Evolutionary conservation across 768 basidiomycete species (phyloP), one percentile per base, ranked within the genome.

Genomic region (Lentinula boryana): DNA sequence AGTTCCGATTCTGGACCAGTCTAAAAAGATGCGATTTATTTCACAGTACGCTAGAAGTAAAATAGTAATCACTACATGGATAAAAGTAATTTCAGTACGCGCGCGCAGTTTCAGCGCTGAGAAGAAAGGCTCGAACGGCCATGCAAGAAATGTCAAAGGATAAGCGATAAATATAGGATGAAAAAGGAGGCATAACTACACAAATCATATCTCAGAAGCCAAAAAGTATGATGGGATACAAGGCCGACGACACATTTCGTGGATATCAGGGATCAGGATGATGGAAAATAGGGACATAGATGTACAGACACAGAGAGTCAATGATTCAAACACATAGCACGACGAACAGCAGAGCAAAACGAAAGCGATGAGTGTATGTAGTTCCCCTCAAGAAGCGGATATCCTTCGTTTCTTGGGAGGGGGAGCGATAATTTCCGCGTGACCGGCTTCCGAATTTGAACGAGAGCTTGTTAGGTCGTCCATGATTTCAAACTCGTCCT

Each of bases 281-380:
- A 33, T 58, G 56, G 51, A 63, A 27, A 59, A 62, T 57, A 50
- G 36, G 63, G 62, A 56, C 60, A 57, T 40, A 60, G 48, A 61
- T 60, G 21, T 55, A 55, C 61, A 56, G 63, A 60, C 31, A 65
- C 60, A 16, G 53, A 16, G 53, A 56, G 55, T 63, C 57, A 58
- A 40, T 61, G 57, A 62, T 66, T 60, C 64, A 65, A 60, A 68
- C 74, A 76, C 72, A 50, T 73, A 71, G 75, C 76, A 75, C 70
- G 63, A 60, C 56, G 57, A 43, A 44, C 41, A 13, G 60, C 62
- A 62, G 57, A 62, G 57, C 60, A 68, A 61, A 61, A 62, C 16
- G 21, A 38, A 44, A 56, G 65, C 62, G 62, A 60, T 55, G 44
- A 52, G 43, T 64, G 56, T 63, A 63, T 36, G 58, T 27, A 27